Evolutionary conservation across 441 rosid species (phyloP).

Genomic region (Aquilaria agallochum): DNA sequence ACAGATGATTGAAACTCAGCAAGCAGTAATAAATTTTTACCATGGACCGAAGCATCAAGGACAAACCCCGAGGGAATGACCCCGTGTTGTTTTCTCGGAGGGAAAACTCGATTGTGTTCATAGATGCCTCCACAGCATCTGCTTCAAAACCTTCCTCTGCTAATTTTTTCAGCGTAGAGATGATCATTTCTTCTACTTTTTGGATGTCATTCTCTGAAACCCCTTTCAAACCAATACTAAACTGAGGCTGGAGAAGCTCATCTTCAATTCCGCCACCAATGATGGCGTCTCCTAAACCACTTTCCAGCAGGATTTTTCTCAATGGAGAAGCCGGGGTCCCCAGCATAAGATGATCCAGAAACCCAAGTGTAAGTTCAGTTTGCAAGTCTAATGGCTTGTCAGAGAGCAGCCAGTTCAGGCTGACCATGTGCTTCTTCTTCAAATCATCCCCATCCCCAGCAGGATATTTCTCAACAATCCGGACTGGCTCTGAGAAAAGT

Average conservation of each 20-base stretch:
- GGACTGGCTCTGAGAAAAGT: constrained; percentile 68
- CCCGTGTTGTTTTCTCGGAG: constrained; percentile 95
- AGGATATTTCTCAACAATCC: constrained; percentile 78
- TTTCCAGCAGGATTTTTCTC: constrained; percentile 84
- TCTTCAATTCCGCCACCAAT: constrained; percentile 89
- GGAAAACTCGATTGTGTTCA: constrained; percentile 96
- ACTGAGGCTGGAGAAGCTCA: constrained; percentile 93
- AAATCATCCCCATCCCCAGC: constrained; percentile 77
- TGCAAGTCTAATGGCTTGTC: constrained; percentile 84
- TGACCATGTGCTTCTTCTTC: constrained; percentile 85
- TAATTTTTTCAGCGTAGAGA: constrained; percentile 60
- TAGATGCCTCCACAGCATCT: constrained; percentile 92
- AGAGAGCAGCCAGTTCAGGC: constrained; percentile 90
- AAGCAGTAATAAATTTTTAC: constrained; percentile 33
- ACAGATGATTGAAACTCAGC: not conserved
- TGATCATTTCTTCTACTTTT: constrained; percentile 72
- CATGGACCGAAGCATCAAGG: constrained; percentile 86
- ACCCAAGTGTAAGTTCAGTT: constrained; percentile 81
- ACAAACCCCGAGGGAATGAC: constrained; percentile 93
- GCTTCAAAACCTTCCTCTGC: constrained; percentile 85
- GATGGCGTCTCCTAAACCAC: constrained; percentile 93
- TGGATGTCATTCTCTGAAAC: constrained; percentile 70
- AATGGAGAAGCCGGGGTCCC: constrained; percentile 97
- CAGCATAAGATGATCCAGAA: constrained; percentile 90
- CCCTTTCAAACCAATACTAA: constrained; percentile 90